Conservation (phyloP, 768 basidiomycete species). For the Hypsizygus marmoreus region DNA sequence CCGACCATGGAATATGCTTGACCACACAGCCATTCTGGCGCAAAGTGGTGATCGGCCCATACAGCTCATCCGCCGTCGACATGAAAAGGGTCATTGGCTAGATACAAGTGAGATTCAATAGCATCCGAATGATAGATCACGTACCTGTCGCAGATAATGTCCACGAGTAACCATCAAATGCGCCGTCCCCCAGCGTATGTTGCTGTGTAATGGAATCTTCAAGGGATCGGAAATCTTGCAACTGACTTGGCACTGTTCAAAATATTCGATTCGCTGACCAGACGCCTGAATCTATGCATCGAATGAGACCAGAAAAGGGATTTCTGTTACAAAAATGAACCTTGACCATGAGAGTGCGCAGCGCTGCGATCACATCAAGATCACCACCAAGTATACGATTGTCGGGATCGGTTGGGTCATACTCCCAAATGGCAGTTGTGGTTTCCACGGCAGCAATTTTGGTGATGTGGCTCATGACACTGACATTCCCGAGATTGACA, state of each 20-base stretch:
- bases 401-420: conserved; percentile 21
- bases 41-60: conserved; percentile 11
- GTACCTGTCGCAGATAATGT: conserved; percentile 13
- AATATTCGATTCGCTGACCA: conserved; percentile 23
- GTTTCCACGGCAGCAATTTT: conserved; percentile 25
- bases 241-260: conserved; percentile 20
- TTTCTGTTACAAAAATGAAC: conserved; percentile 14
- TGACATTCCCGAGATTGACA: conserved; percentile 24
- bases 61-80: conserved; percentile 1
- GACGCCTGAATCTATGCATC: conserved; percentile 25
- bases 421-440: conserved; percentile 33
- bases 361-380: conserved; percentile 30
- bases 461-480: conserved; percentile 29
- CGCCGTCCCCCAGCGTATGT: conserved; percentile 24
- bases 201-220: conserved; percentile 26
- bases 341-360: conserved; percentile 30
- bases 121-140: conserved; percentile 11
- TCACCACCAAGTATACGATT: conserved; percentile 25
- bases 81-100: conserved; percentile 12
- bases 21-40: neutral
- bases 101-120: conserved; percentile 1
- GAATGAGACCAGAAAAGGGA: neutral
- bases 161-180: conserved; percentile 19
- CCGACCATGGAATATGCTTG: conserved; percentile 10
- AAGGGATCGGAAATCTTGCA: conserved; percentile 16